Base-by-base conservation (phyloP, 2,329 filamentous ascomycete genomes). In the Botrytis medusae region DNA sequence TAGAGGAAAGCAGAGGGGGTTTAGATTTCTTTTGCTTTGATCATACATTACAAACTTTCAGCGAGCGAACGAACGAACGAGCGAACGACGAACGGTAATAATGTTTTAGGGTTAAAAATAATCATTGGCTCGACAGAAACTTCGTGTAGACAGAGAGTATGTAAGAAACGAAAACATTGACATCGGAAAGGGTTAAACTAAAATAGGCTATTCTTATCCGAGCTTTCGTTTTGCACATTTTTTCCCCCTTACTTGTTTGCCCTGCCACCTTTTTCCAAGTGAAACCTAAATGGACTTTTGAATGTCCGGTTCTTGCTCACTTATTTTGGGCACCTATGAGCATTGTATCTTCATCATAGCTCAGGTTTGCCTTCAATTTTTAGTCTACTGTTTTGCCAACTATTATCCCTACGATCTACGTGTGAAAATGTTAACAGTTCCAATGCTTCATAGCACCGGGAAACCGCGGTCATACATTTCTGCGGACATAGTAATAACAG, bases 261-360 rank as follows among this genome's bases (percentile, higher is more conserved):
- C 61, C 61, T 69, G 65, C 65, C 65, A 69, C 48, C 51, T 57
- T 57, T 29, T 69, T 29, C 20, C 48, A 42, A 69, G 34, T 42
- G 65, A 69, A 69, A 69, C 65, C 65, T 69, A 42, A 69, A 69
- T 69, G 48, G 65, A 69, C 65, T 57, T 69, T 51, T 57, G 18
- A 69, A 69, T 57, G 65, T 57, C 65, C 65, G 65, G 16, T 18
- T 62, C 37, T 62, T n/a, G 34, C 40, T 25, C 37, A 57, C 34
- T 42, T 42, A 37, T 29, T 68, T 57, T 54, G 42, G 46, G 51
- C 64, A 37, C 46, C 46, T 54, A 34, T 54, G 46, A 68, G 64
- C 48, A 37, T 42, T 68, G 64, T 57, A 25, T 54, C 32, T 68
- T 29, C 25, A 51, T 34, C 34, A 54, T 46, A 22, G 48, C 34